Evolutionary conservation across 305 asterid genomes (phyloP), one percentile per base, ranked within the genome.

Genomic region (Nicotiana rustica): DNA sequence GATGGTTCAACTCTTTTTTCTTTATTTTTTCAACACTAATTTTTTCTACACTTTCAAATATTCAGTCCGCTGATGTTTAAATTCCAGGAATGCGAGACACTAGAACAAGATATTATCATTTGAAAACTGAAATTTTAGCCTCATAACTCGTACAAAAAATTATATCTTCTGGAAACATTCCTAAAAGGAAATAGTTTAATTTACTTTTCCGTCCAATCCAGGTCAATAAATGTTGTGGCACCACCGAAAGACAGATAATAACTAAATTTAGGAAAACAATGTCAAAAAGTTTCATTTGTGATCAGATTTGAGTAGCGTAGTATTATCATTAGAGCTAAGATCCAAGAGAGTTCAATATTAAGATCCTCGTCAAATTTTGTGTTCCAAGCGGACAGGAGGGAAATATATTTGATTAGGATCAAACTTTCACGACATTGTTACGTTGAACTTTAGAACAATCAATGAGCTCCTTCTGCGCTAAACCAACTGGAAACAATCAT

Each of bases 1-100:
- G 86, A 88, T 91, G 91, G 83, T 84, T 89, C 49, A 12, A 4
- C 17, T 60, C 14, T 9, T 41, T 6, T 38, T 38, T 41, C 49
- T 41, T 38, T 41, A 41, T 41, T 41, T 41, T 9, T 7, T 41
- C 9, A 7, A 41, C 47, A 10, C 47, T 41, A 9, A 38, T 41
- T 41, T 41, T 7, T 41, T 38, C 9, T 5, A 1, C 0, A 38
- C 44, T 38, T 38, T 38, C 8, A 41, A 41, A 41, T 49, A 49
- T 12, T 52, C 17, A 57, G 9, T 19, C 12, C 13, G 14, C 33
- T 18, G 67, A 18, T 61, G 25, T 10, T 62, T 35, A 8, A 18
- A 61, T 61, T 61, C 25, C 6, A n/a, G 10, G 64, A 61, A 19
- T 19, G 29, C 18, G 33, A 41, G 49, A 41, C 49, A 7, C 49